phyloP scores from a whole-genome alignment of 2,329 filamentous ascomycete species.

The Trichoderma hamatum region DNA sequence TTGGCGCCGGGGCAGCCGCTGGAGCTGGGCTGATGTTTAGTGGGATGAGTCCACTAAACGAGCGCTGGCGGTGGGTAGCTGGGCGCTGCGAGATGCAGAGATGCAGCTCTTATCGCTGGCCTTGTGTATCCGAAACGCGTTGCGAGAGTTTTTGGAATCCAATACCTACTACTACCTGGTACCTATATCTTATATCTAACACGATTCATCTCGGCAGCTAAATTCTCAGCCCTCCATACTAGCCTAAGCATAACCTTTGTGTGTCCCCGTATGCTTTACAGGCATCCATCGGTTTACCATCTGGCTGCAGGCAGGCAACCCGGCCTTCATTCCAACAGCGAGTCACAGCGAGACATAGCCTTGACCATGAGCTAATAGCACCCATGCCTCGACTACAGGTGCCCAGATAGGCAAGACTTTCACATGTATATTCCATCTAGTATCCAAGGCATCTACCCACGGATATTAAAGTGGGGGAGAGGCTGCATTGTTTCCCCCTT shows the following conservation, averaged over 20 bases:
- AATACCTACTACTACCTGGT: neutral
- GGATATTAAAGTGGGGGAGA: neutral
- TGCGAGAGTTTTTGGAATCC: neutral
- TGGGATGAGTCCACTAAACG: neutral
- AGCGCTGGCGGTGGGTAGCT: neutral
- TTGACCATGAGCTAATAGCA: constrained; percentile 13
- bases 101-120: neutral
- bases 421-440: neutral
- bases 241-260: too few species aligned
- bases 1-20: neutral
- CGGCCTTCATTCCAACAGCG: neutral
- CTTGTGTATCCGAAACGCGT: neutral
- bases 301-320: neutral
- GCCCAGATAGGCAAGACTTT: too few species aligned
- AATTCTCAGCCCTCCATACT: neutral
- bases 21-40: constrained; percentile 18
- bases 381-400: too few species aligned
- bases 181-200: neutral
- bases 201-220: neutral
- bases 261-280: too few species aligned
- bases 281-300: neutral
- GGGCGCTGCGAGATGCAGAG: neutral
- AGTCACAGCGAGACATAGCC: neutral
- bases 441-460: neutral
- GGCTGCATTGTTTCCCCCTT: neutral